Evolutionary conservation across 176 grass and related monocot species (phyloP), one percentile per base, ranked within the genome.

Genomic region (Eleusine indica): DNA sequence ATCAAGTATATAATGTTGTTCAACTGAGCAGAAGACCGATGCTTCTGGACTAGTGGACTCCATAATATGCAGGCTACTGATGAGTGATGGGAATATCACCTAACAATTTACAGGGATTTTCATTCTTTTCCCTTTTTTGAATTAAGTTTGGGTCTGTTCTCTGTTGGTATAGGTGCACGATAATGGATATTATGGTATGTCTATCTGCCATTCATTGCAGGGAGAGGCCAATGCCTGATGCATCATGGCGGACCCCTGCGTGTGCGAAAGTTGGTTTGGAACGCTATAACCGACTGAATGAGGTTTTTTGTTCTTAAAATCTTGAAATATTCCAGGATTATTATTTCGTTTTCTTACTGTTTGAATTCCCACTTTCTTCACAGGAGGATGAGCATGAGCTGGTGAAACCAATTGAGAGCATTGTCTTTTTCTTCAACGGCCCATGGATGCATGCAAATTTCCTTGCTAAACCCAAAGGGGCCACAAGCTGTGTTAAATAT

Each of bases 391-490:
- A 37, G 28, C 28, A 37, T 74, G 47, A 74, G 25, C 28, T 74
- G 47, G 71, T 74, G 17, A 74, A 49, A 74, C 28, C 71, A 74
- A 28, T 53, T 74, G 71, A 74, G 7, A 30, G 71, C 2, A 4
- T 4, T 52, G 47, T 4, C 46, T 37, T 53, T 74, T 73, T 73
- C 28, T 73, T 16, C 5, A 52, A 73, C 51, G 70, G 70, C 70
- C 22, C 15, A 14, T 73, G 70, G 70, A 9, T 17, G 4, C 44
- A 73, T 51, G 44, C 1, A 51, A 73, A 73, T 25, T 73, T 73
- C 70, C 46, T 74, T 74, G 71, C 71, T 35, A 74, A 11, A 35
- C 52, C 47, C 47, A 19, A 74, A 74, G 46, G 71, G 47, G 7
- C 4, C 46, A 10, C 46, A 11, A 47, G 1, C 7, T 9, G 46